A percentile compares a stretch with the other conserved stretches of the same genome.
Conservation (phyloP, 192 early-diverging fungal genomes). For the Geosiphon pyriformis region DNA sequence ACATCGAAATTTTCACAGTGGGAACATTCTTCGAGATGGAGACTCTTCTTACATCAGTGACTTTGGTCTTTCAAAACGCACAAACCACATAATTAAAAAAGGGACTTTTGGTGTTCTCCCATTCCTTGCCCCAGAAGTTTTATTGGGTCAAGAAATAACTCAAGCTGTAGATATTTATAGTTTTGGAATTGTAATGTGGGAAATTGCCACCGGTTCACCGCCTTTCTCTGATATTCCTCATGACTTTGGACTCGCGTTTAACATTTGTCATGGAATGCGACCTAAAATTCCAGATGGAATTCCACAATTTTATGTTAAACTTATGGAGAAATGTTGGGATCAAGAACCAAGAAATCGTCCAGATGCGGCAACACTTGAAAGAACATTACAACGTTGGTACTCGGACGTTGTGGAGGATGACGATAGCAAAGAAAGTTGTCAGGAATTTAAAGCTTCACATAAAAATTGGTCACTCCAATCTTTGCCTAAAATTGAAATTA, state of each 20-base stretch:
- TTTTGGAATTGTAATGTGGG: slow-evolving; percentile 9
- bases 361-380: not conserved
- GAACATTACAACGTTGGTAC: not conserved
- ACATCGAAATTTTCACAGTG: not conserved
- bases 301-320: slow-evolving; percentile 28
- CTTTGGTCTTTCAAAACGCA: not conserved
- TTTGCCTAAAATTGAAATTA: not conserved
- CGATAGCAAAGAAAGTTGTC: not conserved
- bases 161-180: not conserved
- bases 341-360: slow-evolving; percentile 29
- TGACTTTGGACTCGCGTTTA: not conserved
- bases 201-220: not conserved
- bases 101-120: not conserved
- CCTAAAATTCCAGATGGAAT: slow-evolving; percentile 29
- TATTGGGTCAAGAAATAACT: not conserved
- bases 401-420: not conserved
- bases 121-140: slow-evolving; percentile 8
- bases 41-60: not conserved
- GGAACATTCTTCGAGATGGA: not conserved
- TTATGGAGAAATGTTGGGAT: slow-evolving; percentile 36
- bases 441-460: not conserved
- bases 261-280: slow-evolving; percentile 28
- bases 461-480: too few species aligned
- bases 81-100: not conserved
- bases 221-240: not conserved